Conservation (phyloP, 192 early-diverging fungal genomes). For the Coemansia sp. region DNA sequence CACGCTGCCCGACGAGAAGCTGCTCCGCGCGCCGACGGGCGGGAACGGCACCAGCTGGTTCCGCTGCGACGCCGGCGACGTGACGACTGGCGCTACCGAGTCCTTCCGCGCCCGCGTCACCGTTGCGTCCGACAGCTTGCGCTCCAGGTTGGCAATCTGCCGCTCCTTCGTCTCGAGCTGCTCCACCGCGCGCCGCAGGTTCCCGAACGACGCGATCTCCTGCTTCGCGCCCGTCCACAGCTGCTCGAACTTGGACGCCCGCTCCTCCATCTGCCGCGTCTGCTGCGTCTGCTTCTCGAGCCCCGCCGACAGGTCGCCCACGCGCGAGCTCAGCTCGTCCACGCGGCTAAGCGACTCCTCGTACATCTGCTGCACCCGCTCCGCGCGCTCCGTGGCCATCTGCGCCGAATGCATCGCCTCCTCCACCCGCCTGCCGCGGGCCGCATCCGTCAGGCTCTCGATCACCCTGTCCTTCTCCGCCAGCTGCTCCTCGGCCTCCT, state of each 20-base stretch:
- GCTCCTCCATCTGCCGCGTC: constrained; percentile 23
- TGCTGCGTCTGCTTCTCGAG: constrained; percentile 28
- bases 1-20: constrained; percentile 20
- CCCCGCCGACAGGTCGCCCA: constrained; percentile 18
- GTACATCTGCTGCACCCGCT: constrained; percentile 41
- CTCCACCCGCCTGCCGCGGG: constrained; percentile 34
- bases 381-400: constrained; percentile 41
- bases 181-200: constrained; percentile 32
- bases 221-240: constrained; percentile 42
- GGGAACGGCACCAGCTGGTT: neutral
- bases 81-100: constrained; percentile 7
- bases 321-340: constrained; percentile 20
- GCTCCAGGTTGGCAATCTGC: constrained; percentile 42
- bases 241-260: constrained; percentile 39
- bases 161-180: constrained; percentile 47
- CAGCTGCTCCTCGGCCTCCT: constrained; percentile 15
- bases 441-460: constrained; percentile 13
- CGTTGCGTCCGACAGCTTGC: constrained; percentile 30
- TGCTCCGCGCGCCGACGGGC: constrained; percentile 18
- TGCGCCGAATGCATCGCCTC: constrained; percentile 28
- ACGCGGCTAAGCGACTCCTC: constrained; percentile 29
- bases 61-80: constrained; percentile 4
- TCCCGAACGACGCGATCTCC: constrained; percentile 33
- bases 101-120: constrained; percentile 14
- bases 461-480: constrained; percentile 21